Conservation (phyloP, 805 yeast genomes). For the Zygoascus biomembranicola region DNA sequence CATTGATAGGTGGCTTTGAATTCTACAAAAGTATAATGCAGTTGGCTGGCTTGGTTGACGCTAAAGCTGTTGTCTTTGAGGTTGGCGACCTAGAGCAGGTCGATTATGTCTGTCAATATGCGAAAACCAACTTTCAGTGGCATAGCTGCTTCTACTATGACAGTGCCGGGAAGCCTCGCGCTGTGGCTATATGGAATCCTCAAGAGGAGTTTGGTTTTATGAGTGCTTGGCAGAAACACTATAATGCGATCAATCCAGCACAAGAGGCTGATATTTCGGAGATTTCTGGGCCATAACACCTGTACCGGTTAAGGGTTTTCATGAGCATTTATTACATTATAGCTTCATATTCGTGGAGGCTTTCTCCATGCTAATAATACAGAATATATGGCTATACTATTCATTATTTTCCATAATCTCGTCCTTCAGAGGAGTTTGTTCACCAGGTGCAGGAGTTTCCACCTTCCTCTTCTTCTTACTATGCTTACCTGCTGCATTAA, state of each 20-base stretch:
- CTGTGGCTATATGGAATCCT: constrained; percentile 14
- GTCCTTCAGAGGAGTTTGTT: not conserved
- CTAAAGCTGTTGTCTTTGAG: constrained; percentile 66
- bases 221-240: not conserved
- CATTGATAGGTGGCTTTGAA: constrained; percentile 70
- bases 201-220: constrained; percentile 2
- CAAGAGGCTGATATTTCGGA: not conserved
- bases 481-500: constrained; percentile 57
- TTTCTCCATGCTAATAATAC: no score
- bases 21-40: constrained; percentile 53
- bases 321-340: not conserved
- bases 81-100: constrained; percentile 60
- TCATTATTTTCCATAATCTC: not conserved
- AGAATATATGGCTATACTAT: not conserved
- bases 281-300: not conserved
- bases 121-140: constrained; percentile 36
- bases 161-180: constrained; percentile 29
- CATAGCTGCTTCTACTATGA: constrained; percentile 41
- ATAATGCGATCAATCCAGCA: not conserved
- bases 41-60: constrained; percentile 34
- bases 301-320: not conserved
- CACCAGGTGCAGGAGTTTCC: not conserved
- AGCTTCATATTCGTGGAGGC: not conserved
- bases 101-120: constrained; percentile 27
- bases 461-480: constrained; percentile 19